A percentile compares a stretch with the other conserved stretches of the same genome.
Conservation (phyloP, 495 filamentous ascomycete genomes). For the Penicillium samsonianum region DNA sequence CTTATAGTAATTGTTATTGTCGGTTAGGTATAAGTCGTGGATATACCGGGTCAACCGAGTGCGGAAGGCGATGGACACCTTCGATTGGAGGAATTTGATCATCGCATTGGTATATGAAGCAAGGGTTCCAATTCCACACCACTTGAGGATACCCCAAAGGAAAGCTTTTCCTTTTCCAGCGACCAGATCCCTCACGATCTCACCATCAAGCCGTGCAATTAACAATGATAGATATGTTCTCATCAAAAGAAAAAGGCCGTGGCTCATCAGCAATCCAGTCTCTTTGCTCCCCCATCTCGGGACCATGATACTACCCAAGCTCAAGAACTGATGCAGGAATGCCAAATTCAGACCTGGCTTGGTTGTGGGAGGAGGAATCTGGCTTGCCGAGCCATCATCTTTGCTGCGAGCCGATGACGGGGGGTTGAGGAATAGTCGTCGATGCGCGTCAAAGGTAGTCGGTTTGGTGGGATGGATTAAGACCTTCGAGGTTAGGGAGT, state of each 20-base stretch:
- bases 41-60: slow-evolving; percentile 96
- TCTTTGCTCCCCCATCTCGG: slow-evolving; percentile 94
- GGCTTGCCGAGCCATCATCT: slow-evolving; percentile 61
- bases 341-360: slow-evolving; percentile 94
- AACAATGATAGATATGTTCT: slow-evolving; percentile 93
- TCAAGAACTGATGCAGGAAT: slow-evolving; percentile 97
- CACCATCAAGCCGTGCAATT: slow-evolving; percentile 90
- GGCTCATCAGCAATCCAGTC: slow-evolving; percentile 82
- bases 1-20: slow-evolving; percentile 95
- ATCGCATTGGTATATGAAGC: slow-evolving; percentile 92
- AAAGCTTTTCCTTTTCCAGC: slow-evolving; percentile 89
- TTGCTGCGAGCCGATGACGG: slow-evolving; percentile 72
- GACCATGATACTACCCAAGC: slow-evolving; percentile 95
- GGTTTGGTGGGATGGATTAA: slow-evolving; percentile 90
- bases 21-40: slow-evolving; percentile 94
- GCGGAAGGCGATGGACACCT: slow-evolving; percentile 97
- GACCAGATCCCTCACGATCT: slow-evolving; percentile 93
- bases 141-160: slow-evolving; percentile 85
- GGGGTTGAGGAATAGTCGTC: slow-evolving; percentile 88
- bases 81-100: slow-evolving; percentile 98
- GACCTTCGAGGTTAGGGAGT: slow-evolving; percentile 79
- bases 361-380: slow-evolving; percentile 81
- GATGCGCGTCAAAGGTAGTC: slow-evolving; percentile 94
- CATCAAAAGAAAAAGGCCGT: slow-evolving; percentile 66
- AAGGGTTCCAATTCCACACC: slow-evolving; percentile 70